Evolutionary conservation across 2,329 filamentous ascomycete species (phyloP).

Genomic region (Botrytis byssoidea): DNA sequence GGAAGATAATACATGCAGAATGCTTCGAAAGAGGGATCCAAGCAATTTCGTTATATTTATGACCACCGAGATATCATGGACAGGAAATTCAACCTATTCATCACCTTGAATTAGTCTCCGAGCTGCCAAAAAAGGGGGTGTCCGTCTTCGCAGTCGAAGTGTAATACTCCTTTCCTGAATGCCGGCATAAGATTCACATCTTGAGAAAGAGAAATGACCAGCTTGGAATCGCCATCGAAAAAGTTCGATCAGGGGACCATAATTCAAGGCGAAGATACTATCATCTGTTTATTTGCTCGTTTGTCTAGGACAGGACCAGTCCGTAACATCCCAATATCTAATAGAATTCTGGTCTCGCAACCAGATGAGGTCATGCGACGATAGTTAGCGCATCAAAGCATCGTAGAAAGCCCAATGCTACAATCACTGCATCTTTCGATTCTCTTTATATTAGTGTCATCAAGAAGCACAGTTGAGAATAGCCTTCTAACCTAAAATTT

Average conservation of each 20-base stretch:
- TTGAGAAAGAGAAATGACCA: background rate
- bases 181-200: background rate
- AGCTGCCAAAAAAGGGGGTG: background rate
- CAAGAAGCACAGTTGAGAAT: background rate
- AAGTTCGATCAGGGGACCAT: background rate
- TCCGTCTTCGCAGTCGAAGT: background rate
- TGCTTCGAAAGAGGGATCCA: background rate
- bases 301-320: background rate
- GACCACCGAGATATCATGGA: background rate
- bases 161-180: background rate
- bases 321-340: background rate
- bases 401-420: background rate
- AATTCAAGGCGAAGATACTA: background rate
- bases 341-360: background rate
- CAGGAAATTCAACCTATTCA: no score
- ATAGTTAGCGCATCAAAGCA: background rate
- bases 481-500: background rate
- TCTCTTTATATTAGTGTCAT: no score
- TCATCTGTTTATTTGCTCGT: background rate
- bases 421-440: background rate
- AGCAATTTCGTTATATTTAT: accelerated
- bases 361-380: background rate
- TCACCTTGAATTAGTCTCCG: background rate
- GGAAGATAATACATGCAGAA: background rate
- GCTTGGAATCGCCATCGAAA: accelerated